Evolutionary conservation across 1,284 basidiomycete species (phyloP).

Genomic region (Cutaneotrichosporon sp.): DNA sequence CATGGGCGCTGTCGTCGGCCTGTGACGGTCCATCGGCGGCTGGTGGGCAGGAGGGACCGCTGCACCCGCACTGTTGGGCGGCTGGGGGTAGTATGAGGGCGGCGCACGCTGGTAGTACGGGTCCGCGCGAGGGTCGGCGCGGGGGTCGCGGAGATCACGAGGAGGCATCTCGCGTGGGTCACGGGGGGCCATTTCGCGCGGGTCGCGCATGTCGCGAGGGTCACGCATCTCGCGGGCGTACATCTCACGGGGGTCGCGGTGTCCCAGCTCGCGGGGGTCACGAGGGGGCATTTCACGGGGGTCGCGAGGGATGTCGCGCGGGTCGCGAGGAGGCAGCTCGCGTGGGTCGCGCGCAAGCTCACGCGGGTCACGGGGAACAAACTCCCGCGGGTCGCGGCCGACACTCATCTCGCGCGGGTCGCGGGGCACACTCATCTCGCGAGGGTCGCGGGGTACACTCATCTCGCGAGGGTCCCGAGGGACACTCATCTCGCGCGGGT

Average conservation of each 20-base stretch:
- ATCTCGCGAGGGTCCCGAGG: constrained; percentile 2
- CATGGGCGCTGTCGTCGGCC: constrained; percentile 1
- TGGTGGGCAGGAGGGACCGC: background rate
- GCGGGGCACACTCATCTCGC: background rate
- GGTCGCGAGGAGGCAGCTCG: constrained; percentile 4
- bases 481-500: constrained; percentile 2
- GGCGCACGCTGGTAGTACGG: constrained; percentile 5
- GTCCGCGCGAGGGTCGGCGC: constrained; percentile 1
- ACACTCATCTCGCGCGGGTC: constrained; percentile 1
- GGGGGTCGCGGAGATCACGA: constrained; percentile 4
- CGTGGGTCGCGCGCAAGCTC: constrained; percentile 4
- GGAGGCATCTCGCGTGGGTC: constrained; percentile 2
- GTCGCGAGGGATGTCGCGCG: constrained; percentile 3
- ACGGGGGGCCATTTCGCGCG: constrained; percentile 2
- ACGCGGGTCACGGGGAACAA: background rate
- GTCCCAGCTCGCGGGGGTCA: background rate
- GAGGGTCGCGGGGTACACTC: background rate
- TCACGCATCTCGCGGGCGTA: background rate
- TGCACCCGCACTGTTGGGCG: constrained; percentile 11
- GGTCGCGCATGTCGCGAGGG: background rate
- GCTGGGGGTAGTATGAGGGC: constrained; percentile 3
- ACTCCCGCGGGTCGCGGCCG: background rate
- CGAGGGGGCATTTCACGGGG: background rate
- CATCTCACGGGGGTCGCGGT: constrained; percentile 5
- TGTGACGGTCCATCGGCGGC: constrained; percentile 3